Percentiles rank a stretch among this genome's conserved stretches.
These are phyloP conservation scores for Ophiostoma sp. DNA, from an alignment of 2,329 filamentous ascomycete species.

Conservation along the genomic window DNA sequence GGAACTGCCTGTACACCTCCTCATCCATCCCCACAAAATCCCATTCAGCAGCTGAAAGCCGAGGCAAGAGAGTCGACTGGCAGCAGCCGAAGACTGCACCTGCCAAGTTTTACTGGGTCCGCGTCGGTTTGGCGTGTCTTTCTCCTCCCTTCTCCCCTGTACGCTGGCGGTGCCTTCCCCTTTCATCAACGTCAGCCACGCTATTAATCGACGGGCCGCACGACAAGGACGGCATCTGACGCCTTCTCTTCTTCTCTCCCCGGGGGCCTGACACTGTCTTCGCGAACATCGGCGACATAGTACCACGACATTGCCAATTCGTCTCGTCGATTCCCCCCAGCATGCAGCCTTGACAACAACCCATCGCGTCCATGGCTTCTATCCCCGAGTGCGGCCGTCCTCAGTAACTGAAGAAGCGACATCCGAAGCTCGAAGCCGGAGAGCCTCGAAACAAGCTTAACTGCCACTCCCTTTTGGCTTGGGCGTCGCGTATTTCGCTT, in stretches of 20 bases:
- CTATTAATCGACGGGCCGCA: slow-evolving; percentile 10
- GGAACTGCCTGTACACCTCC: neutral
- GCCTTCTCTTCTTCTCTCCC: neutral
- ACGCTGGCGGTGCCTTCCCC: slow-evolving; percentile 9
- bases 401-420: slow-evolving; percentile 15
- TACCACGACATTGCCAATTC: neutral
- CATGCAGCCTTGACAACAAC: slow-evolving; percentile 14
- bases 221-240: slow-evolving; percentile 1
- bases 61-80: slow-evolving; percentile 22
- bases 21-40: slow-evolving; percentile 18
- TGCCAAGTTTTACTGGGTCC: slow-evolving; percentile 12
- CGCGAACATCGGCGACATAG: neutral
- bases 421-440: neutral
- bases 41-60: slow-evolving; percentile 24
- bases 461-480: neutral
- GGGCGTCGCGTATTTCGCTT: neutral
- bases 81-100: slow-evolving; percentile 16
- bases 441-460: neutral
- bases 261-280: slow-evolving; percentile 2
- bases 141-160: slow-evolving; percentile 13
- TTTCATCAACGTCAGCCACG: slow-evolving; percentile 17
- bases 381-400: slow-evolving; percentile 3
- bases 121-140: slow-evolving; percentile 13
- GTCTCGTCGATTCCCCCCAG: neutral
- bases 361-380: slow-evolving; percentile 21